Evolutionary conservation across 2,329 filamentous ascomycete species (phyloP).

Genomic region (Claviceps monticola): DNA sequence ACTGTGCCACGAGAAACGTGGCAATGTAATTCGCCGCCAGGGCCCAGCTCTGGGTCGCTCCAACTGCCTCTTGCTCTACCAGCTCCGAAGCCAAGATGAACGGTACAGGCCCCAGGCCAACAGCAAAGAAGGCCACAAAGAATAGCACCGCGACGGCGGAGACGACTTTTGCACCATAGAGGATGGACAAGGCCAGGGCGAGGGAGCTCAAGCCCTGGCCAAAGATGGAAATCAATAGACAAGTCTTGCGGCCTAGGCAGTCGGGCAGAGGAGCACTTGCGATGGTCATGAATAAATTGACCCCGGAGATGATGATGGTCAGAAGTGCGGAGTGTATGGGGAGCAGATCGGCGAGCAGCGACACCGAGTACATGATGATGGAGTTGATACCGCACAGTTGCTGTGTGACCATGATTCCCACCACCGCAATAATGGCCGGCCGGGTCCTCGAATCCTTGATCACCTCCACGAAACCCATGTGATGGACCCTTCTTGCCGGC

Average conservation of each 20-base stretch:
- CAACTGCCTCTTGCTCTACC: conserved; percentile 79
- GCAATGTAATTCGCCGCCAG: conserved; percentile 79
- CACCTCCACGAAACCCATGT: conserved; percentile 51
- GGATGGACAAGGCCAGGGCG: conserved; percentile 67
- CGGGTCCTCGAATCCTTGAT: conserved; percentile 53
- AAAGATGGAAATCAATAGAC: conserved; percentile 65
- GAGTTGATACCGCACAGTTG: conserved; percentile 92
- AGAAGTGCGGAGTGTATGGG: conserved; percentile 70
- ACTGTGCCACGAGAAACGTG: conserved; percentile 86
- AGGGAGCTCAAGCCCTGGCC: conserved; percentile 75
- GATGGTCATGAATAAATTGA: conserved; percentile 76
- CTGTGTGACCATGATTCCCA: conserved; percentile 85
- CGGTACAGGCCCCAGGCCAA: conserved; percentile 84
- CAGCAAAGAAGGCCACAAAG: conserved; percentile 81
- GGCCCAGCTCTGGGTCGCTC: conserved; percentile 80
- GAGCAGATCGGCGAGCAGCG: conserved; percentile 67
- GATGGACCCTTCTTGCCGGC: conserved; percentile 6
- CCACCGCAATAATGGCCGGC: conserved; percentile 65
- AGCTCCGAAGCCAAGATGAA: conserved; percentile 90
- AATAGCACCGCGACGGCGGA: conserved; percentile 69
- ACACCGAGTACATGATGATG: conserved; percentile 97
- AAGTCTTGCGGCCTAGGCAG: conserved; percentile 73
- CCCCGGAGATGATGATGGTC: conserved; percentile 72
- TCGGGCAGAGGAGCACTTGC: conserved; percentile 76
- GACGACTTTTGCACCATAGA: conserved; percentile 55